These are phyloP conservation scores for Globisporangium paddicum DNA, from an alignment of 352 stramenopile genomes.

Conservation along the genomic window DNA sequence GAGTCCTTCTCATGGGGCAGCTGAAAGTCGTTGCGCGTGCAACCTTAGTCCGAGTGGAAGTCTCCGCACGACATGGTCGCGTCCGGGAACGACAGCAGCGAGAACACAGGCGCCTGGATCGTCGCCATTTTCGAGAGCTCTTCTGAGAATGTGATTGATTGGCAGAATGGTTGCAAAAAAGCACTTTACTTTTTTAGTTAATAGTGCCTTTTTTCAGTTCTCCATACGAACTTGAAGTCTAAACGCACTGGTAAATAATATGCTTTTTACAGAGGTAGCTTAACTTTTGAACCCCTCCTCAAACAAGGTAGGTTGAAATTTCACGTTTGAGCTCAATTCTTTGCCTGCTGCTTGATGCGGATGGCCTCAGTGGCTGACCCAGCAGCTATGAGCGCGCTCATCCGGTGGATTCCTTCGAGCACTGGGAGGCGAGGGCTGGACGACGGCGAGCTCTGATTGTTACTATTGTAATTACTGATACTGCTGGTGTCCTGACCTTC, in stretches of 20 bases:
- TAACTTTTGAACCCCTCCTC: too few relatives aligned
- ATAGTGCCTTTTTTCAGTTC: too few relatives aligned
- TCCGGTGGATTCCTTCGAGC: background rate
- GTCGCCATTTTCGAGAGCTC: too few relatives aligned
- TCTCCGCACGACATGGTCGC: background rate
- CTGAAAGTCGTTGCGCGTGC: background rate
- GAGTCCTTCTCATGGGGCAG: background rate
- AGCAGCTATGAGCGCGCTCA: conserved; percentile 12
- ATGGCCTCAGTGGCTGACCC: conserved; percentile 29
- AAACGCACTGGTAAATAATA: too few relatives aligned
- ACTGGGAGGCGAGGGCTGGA: background rate
- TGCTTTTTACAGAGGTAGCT: too few relatives aligned
- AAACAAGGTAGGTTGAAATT: too few relatives aligned
- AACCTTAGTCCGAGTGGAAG: background rate
- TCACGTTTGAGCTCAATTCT: too few relatives aligned
- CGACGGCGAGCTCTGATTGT: background rate
- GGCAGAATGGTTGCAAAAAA: too few relatives aligned
- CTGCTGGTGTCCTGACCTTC: background rate
- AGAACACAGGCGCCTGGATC: background rate
- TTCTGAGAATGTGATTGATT: too few relatives aligned
- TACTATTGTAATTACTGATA: too few relatives aligned
- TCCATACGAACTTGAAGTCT: too few relatives aligned
- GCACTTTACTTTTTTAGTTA: too few relatives aligned
- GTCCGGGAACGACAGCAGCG: conserved; percentile 1
- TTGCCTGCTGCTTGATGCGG: conserved; percentile 6